Evolutionary conservation across 2,329 filamentous ascomycete species (phyloP).

Genomic region (Ophiosphaerella narmari): DNA sequence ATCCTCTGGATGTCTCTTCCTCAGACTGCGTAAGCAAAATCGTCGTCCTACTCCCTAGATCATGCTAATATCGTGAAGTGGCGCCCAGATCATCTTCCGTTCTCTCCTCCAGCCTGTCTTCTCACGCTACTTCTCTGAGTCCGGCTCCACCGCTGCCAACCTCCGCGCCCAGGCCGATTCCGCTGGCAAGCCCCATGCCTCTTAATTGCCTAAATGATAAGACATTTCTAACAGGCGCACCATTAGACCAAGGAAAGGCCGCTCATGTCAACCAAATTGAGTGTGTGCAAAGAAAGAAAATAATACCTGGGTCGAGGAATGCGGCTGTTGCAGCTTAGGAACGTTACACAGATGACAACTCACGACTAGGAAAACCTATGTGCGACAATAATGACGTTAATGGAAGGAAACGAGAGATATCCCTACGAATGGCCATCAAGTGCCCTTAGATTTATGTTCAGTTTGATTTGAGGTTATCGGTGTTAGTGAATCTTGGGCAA

Average conservation of each 20-base stretch:
- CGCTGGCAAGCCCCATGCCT: slow-evolving; percentile 51
- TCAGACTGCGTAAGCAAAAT: slow-evolving; percentile 75
- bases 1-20: slow-evolving; percentile 98
- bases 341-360: slow-evolving; percentile 25
- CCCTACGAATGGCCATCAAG: slow-evolving; percentile 30
- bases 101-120: slow-evolving; percentile 92
- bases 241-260: slow-evolving; percentile 19
- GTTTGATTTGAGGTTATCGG: slow-evolving; percentile 21
- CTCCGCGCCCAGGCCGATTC: slow-evolving; percentile 87
- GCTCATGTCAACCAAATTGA: not conserved
- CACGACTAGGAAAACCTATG: slow-evolving; percentile 23
- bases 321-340: slow-evolving; percentile 39
- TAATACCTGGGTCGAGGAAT: slow-evolving; percentile 15
- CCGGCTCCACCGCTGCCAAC: slow-evolving; percentile 78
- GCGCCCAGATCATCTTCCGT: slow-evolving; percentile 94
- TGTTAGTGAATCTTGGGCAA: slow-evolving; percentile 13
- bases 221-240: slow-evolving; percentile 38
- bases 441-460: slow-evolving; percentile 17
- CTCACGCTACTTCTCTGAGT: slow-evolving; percentile 81
- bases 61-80: slow-evolving; percentile 59
- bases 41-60: not conserved
- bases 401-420: slow-evolving; percentile 28
- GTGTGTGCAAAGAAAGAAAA: not conserved
- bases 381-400: slow-evolving; percentile 22
- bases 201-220: slow-evolving; percentile 23